Base-by-base conservation (phyloP, 2,329 filamentous ascomycete genomes). In the Clarireedia sp. region DNA sequence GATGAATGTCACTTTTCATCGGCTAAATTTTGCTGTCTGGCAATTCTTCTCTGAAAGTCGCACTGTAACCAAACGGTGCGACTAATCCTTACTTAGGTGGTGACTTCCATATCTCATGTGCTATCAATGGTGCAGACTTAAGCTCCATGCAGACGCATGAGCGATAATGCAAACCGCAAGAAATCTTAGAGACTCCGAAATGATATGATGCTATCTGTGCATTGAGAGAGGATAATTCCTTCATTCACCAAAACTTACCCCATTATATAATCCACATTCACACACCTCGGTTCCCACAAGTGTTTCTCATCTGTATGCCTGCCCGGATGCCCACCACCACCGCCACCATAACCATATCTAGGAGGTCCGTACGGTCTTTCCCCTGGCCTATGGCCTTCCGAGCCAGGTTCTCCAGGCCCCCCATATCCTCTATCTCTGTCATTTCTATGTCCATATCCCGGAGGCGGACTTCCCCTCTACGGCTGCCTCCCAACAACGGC, bases 401-500 rank as follows among this genome's bases (percentile, higher is more conserved):
- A 48, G 1, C 51, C 41, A 29, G 61, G 61, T 33, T 10, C 29
- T 33, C 29, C 12, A 50, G 46, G 48, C 21, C 23, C 9, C 33
- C 50, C 43, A 55, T 61, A 55, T 36, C 57, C 50, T 8, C 50
- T 38, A 5, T 4, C 29, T 33, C 12, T 33, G 29, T 45, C 47
- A 38, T 59, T 43, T 48, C 50, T 43, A 21, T 52, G 47, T 23
- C 44, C 23, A n/a, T 45, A 17, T 19, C 38, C 38, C 16, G 24
- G 26, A 16, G 29, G 14, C 7, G 51, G 51, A 8, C 41, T 16
- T 21, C 54, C 48, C 36, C 38, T 19, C 55, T 43, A n/a, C 48
- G 21, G 3, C 24, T 29, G 5, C 55, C 33, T 19, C 51, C 55
- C 8, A 66, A 57, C 57, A 75, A 58, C 2, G 76, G 76, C 76